Percentiles rank a stretch among this genome's conserved stretches.
These are phyloP conservation scores for Paecilomyces fulvus DNA, from an alignment of 2,329 filamentous ascomycete genomes.

Conservation along the genomic window DNA sequence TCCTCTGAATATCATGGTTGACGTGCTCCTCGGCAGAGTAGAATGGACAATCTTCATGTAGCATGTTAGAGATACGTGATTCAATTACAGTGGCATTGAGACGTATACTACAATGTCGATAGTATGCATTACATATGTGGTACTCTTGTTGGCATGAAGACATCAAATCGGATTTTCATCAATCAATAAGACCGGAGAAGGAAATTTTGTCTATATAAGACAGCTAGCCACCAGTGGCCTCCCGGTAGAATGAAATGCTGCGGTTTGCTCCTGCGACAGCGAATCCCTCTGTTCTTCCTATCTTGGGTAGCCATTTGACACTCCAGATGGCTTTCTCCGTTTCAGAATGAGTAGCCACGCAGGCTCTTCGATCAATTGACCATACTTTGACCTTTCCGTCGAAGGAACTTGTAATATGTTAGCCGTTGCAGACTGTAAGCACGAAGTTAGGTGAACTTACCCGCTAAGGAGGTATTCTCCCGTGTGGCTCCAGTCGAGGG, in stretches of 20 bases:
- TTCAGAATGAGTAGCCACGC: constrained; percentile 90
- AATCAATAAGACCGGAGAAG: neutral
- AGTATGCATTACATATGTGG: neutral
- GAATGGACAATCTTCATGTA: too few species aligned
- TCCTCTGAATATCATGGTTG: neutral
- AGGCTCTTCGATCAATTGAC: constrained; percentile 74
- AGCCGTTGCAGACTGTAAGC: neutral
- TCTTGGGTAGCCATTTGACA: constrained; percentile 74
- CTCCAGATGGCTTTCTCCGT: constrained; percentile 78
- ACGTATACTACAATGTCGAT: neutral
- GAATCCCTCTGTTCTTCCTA: constrained; percentile 56
- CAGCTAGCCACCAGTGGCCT: constrained; percentile 61
- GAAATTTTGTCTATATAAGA: neutral
- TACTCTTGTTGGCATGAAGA: neutral
- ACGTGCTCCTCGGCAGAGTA: too few species aligned
- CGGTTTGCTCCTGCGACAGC: constrained; percentile 68
- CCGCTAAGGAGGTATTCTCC: constrained; percentile 87
- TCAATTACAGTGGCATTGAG: too few species aligned
- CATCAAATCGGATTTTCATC: neutral
- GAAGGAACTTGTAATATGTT: constrained; percentile 49
- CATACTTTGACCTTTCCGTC: constrained; percentile 95
- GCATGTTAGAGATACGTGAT: too few species aligned
- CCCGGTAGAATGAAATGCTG: constrained; percentile 73
- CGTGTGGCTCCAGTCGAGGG: constrained; percentile 84
- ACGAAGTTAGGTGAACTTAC: constrained; percentile 30